Evolutionary conservation across 257 asterid genomes (phyloP), one percentile per base, ranked within the genome.

Genomic region (Parsonsia alboflavescens): DNA sequence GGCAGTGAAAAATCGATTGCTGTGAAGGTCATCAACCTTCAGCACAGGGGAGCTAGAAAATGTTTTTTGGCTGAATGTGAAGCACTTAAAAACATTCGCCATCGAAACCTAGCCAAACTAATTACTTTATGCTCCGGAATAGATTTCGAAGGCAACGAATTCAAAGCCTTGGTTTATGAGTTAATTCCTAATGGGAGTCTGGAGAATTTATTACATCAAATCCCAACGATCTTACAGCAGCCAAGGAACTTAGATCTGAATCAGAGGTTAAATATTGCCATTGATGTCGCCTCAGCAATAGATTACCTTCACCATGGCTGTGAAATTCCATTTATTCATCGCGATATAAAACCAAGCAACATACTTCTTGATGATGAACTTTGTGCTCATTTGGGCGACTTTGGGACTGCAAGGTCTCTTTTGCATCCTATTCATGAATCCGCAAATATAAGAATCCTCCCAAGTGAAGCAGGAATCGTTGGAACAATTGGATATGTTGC

Each of bases 261-360:
- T 42, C 71, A 75, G 53, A 82, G 83, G 71, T 50, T 82, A 21
- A 78, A 75, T 61, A 70, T 75, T 72, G 80, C 78, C 0, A 81
- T 81, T 28, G 84, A 77, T 73, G 68, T 81, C 15, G 84, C 74
- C 26, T 59, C 48, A 49, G 80, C 83, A 44, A 17, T 75, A 41
- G 80, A 78, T 81, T 81, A 81, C 70, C 80, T 82, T 42, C 83
- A 82, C 63, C 64, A 72, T 26, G 59, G 73, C 16, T 71, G 68
- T 73, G 78, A 76, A 6, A 78, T 68, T 3, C 67, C 76, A 42
- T 36, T 82, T n/a, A 61, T 79, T 66, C 85, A 82, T 12, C 39
- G 81, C 15, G 83, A 82, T 70, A 50, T 82, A 30, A 82, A 82
- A 64, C 82, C 80, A 57, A 81, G 82, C 36, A 81, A 81, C 62